Evolutionary conservation across 768 basidiomycete species (phyloP).

Genomic region (Agrocybe praecox): DNA sequence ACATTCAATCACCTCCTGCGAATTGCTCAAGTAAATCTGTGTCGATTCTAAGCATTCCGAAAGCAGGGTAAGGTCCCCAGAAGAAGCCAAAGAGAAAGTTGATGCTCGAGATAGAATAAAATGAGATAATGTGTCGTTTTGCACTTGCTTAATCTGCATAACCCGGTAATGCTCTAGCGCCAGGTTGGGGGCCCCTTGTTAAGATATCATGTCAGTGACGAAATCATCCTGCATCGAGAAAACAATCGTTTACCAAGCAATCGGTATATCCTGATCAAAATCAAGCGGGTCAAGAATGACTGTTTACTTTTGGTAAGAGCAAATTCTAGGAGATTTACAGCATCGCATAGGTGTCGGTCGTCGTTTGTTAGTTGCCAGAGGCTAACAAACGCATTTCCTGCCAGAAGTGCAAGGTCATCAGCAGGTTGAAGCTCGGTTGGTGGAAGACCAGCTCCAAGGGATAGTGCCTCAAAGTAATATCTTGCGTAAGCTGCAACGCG

Average conservation of each 20-base stretch:
- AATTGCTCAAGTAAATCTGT: constrained; percentile 80
- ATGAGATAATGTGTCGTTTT: constrained; percentile 89
- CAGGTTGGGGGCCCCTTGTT: constrained; percentile 69
- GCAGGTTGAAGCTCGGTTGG: constrained; percentile 83
- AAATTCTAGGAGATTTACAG: constrained; percentile 70
- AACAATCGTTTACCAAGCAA: constrained; percentile 57
- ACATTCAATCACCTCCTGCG: constrained; percentile 56
- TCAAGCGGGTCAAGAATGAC: constrained; percentile 76
- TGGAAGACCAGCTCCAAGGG: constrained; percentile 66
- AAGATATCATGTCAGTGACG: constrained; percentile 4
- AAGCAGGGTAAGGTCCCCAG: constrained; percentile 74
- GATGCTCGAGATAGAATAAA: constrained; percentile 76
- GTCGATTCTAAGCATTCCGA: constrained; percentile 80
- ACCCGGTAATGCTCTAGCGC: constrained; percentile 80
- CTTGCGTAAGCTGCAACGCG: constrained; percentile 54
- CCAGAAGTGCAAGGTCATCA: constrained; percentile 82
- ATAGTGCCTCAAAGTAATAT: constrained; percentile 68
- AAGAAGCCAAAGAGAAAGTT: constrained; percentile 76
- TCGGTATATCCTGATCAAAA: constrained; percentile 82
- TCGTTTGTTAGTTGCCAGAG: constrained; percentile 61
- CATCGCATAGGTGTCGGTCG: constrained; percentile 62
- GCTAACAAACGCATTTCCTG: constrained; percentile 66
- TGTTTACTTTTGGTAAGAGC: constrained; percentile 73
- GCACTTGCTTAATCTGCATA: constrained; percentile 82
- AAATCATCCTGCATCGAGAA: not conserved